Evolutionary conservation across 169 alveolate genomes (phyloP), one percentile per base, ranked within the genome.

Genomic region (Plasmodium fragile): DNA sequence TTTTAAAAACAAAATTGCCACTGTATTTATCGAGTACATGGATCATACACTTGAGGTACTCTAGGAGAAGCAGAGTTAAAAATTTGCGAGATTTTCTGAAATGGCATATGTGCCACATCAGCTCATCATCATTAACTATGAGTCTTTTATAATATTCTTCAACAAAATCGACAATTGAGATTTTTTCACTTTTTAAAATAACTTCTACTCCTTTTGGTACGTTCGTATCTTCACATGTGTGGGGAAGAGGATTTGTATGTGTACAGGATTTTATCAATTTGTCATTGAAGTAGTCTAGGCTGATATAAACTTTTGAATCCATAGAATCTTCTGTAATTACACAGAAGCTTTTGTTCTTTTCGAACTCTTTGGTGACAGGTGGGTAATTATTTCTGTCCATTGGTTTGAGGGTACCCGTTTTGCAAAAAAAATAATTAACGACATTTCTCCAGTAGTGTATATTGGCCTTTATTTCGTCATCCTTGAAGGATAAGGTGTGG

Each of bases 211-310:
- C 95, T 36, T 94, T 92, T 30, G 94, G 92, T 70, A 92, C 92
- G 90, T 85, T 93, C 16, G 41, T 45, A 28, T 92, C 69, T 13
- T 92, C 70, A 78, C 97, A 96, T 28, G 97, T 95, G 73, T 96
- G 97, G 13, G 97, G 95, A 92, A 95, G 84, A 11, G 97, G 97
- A 32, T 89, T 94, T 49, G 30, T 43, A 52, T 96, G 97, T 82
- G 94, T 94, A 71, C 97, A 96, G 65, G 94, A 93, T 5, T 78
- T 92, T 13, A 96, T 96, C 28, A 81, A 39, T 78, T 96, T 96
- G 45, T 95, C 96, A 78, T 92, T 83, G 16, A 96, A 83, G 72
- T 65, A 93, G 77, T 96, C 97, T 55, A 93, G 80, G 43, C 97
- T 93, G 36, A 95, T 94, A 70, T 80, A 77, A 13, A 92, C 92